A percentile compares a stretch with the other conserved stretches of the same genome.
phyloP scores from a whole-genome alignment of 164 flowering plant genomes.

The Paratinospora sagittata region DNA sequence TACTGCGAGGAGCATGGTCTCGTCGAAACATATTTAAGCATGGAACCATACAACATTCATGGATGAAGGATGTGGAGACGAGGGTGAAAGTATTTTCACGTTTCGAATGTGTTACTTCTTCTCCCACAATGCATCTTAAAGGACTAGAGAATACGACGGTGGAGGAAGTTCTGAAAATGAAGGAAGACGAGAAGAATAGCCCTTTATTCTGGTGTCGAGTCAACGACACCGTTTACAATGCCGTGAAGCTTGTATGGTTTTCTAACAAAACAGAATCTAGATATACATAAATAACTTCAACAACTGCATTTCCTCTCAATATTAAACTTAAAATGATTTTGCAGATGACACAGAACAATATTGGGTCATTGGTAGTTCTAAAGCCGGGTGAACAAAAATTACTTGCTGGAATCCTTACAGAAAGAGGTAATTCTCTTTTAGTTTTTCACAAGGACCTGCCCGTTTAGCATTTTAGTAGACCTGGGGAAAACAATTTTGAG shows the following conservation, averaged over 20 bases:
- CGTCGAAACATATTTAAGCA: slow-evolving; percentile 23
- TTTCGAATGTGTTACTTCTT: slow-evolving; percentile 29
- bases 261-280: not conserved
- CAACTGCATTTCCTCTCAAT: not conserved
- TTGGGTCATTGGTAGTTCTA: slow-evolving; percentile 76
- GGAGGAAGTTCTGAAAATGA: slow-evolving; percentile 57
- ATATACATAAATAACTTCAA: not conserved
- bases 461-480: too few relatives aligned
- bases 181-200: slow-evolving; percentile 45
- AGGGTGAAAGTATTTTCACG: slow-evolving; percentile 17
- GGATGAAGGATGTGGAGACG: slow-evolving; percentile 5
- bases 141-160: slow-evolving; percentile 71
- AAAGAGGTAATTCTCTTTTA: slow-evolving; percentile 49
- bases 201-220: slow-evolving; percentile 60
- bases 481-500: too few relatives aligned
- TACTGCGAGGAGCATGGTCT: slow-evolving; percentile 27
- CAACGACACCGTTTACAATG: slow-evolving; percentile 64
- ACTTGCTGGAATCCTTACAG: slow-evolving; percentile 80
- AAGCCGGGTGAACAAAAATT: slow-evolving; percentile 62
- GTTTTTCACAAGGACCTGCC: not conserved
- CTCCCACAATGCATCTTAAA: slow-evolving; percentile 29
- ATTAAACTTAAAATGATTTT: not conserved
- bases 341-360: slow-evolving; percentile 75
- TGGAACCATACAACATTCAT: slow-evolving; percentile 18
- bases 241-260: slow-evolving; percentile 51